These are phyloP conservation scores for Euphorbia neoarborescens DNA, from an alignment of 441 rosid species.

Conservation along the genomic window DNA sequence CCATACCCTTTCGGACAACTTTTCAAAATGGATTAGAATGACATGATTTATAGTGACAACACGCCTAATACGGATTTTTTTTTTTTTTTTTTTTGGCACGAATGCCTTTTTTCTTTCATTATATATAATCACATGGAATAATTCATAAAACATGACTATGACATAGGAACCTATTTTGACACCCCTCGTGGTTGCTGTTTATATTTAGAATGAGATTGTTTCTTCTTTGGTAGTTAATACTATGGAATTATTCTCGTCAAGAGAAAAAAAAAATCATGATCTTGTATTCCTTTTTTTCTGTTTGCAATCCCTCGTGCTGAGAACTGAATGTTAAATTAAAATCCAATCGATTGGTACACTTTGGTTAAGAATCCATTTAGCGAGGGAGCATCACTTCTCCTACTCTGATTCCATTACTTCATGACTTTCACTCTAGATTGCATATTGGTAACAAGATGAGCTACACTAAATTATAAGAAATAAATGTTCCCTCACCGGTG, in stretches of 20 bases:
- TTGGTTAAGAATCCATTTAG: not conserved
- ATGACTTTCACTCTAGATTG: not conserved
- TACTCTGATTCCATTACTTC: not conserved
- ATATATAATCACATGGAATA: too few relatives aligned
- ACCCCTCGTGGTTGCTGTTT: not conserved
- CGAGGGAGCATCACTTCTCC: not conserved
- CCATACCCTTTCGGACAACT: not conserved
- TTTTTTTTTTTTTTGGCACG: too few relatives aligned
- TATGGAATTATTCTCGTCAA: not conserved
- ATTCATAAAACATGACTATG: too few relatives aligned
- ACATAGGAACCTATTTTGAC: too few relatives aligned
- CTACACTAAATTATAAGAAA: not conserved
- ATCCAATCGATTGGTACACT: not conserved
- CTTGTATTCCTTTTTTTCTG: not conserved
- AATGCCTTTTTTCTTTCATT: too few relatives aligned
- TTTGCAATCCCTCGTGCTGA: not conserved
- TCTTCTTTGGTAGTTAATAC: not conserved
- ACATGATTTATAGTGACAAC: too few relatives aligned
- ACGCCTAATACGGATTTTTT: too few relatives aligned
- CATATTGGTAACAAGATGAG: not conserved
- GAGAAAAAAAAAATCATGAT: not conserved
- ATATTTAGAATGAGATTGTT: not conserved
- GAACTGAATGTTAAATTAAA: not conserved
- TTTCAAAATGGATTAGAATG: too few relatives aligned
- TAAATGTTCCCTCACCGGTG: not conserved